Conservation (phyloP, 2,329 filamentous ascomycete species). For the Aspergillus ochraceus region DNA sequence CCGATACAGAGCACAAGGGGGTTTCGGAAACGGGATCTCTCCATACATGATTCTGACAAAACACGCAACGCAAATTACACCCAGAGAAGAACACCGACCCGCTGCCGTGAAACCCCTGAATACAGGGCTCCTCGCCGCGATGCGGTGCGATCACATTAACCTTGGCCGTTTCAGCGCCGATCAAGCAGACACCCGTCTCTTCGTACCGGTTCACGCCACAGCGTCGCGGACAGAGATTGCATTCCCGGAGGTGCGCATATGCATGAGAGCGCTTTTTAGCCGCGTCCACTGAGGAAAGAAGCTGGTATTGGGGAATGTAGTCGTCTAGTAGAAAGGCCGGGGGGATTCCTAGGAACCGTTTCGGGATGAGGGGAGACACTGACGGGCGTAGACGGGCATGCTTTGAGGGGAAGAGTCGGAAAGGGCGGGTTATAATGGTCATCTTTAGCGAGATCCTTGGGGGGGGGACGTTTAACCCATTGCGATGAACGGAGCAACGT, state of each 20-base stretch:
- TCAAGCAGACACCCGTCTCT: constrained; percentile 74
- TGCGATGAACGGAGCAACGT: background rate
- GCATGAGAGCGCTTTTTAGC: constrained; percentile 72
- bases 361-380: constrained; percentile 12
- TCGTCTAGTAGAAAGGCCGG: constrained; percentile 71
- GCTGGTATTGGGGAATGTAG: constrained; percentile 71
- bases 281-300: constrained; percentile 66
- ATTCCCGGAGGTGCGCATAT: constrained; percentile 73
- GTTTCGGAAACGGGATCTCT: no score
- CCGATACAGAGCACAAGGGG: no score
- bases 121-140: constrained; percentile 80
- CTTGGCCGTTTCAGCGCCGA: constrained; percentile 70
- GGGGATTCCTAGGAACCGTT: constrained; percentile 51
- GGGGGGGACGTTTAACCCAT: background rate
- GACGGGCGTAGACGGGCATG: background rate
- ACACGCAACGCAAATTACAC: constrained; percentile 71
- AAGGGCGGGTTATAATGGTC: background rate
- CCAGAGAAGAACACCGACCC: constrained; percentile 81
- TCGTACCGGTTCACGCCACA: constrained; percentile 82
- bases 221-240: constrained; percentile 75
- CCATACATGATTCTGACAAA: constrained; percentile 69
- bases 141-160: constrained; percentile 85
- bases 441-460: background rate
- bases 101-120: constrained; percentile 78
- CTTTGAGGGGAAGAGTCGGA: background rate